Conservation (phyloP, 208 protist genomes). For the Herpetomonas tarakana region DNA sequence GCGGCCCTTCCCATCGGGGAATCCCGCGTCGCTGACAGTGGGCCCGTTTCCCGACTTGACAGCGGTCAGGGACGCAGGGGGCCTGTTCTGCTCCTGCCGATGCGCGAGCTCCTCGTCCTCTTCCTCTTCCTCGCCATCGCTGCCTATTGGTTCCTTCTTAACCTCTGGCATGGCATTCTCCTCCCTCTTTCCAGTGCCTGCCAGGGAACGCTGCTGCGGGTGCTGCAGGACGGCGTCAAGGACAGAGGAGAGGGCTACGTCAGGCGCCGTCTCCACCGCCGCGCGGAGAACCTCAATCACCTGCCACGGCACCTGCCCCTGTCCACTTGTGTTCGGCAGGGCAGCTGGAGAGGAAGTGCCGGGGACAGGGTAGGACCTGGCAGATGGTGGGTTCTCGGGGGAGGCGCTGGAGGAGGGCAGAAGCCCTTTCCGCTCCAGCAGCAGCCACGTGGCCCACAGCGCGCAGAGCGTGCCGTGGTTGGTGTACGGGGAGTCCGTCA, state of each 20-base stretch:
- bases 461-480: conserved; percentile 45
- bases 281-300: background rate
- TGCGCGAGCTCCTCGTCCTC: conserved; percentile 28
- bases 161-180: background rate
- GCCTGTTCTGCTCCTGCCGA: background rate
- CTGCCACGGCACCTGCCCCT: background rate
- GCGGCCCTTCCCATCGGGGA: background rate
- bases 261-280: conserved; percentile 5
- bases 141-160: background rate
- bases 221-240: background rate
- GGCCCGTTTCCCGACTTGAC: too few relatives aligned
- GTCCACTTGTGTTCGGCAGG: background rate
- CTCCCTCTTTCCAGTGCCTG: background rate
- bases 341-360: background rate
- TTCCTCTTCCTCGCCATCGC: conserved; percentile 12
- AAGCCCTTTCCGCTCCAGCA: conserved; percentile 9
- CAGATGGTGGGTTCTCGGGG: too few relatives aligned
- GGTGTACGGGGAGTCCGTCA: conserved; percentile 17
- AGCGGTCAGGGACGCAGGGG: conserved; percentile 5
- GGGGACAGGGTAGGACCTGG: too few relatives aligned
- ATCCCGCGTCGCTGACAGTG: too few relatives aligned
- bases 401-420: too few relatives aligned
- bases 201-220: background rate
- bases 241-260: background rate
- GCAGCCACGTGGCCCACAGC: conserved; percentile 51